phyloP scores from a whole-genome alignment of 164 flowering plant species.

The Pachysandra terminalis region DNA sequence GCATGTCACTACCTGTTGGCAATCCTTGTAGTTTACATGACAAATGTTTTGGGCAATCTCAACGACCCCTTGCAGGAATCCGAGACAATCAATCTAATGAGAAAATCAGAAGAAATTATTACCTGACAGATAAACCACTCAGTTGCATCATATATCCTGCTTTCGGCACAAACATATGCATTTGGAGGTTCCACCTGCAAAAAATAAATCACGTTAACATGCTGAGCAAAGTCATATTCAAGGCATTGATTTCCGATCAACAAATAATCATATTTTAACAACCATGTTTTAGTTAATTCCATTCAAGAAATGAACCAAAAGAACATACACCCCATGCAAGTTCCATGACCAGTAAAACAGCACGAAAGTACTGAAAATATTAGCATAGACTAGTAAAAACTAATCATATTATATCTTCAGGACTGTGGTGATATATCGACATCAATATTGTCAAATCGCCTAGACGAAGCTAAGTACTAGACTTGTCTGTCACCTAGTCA shows the following conservation, averaged over 20 bases:
- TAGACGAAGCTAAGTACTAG: too few relatives aligned
- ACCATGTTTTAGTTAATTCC: neutral
- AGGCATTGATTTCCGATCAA: too few relatives aligned
- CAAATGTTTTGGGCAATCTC: too few relatives aligned
- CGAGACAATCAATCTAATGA: neutral
- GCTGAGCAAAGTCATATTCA: neutral
- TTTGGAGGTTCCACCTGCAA: conserved; percentile 71
- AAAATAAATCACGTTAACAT: neutral
- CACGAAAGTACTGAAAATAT: too few relatives aligned
- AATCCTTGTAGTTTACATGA: neutral
- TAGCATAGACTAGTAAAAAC: too few relatives aligned
- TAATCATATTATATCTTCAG: too few relatives aligned
- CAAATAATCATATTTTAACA: neutral
- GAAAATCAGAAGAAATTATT: conserved; percentile 4
- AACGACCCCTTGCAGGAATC: neutral
- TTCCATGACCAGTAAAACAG: too few relatives aligned
- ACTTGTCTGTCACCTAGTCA: too few relatives aligned
- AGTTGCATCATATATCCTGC: conserved; percentile 79
- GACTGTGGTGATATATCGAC: too few relatives aligned
- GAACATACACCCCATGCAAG: too few relatives aligned
- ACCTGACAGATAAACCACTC: conserved; percentile 99
- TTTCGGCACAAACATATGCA: conserved; percentile 91
- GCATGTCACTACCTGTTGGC: neutral
- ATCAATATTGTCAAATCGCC: too few relatives aligned
- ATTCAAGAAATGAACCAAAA: neutral